Conservation (phyloP, 768 basidiomycete genomes). For the Leccinum incarnatum region DNA sequence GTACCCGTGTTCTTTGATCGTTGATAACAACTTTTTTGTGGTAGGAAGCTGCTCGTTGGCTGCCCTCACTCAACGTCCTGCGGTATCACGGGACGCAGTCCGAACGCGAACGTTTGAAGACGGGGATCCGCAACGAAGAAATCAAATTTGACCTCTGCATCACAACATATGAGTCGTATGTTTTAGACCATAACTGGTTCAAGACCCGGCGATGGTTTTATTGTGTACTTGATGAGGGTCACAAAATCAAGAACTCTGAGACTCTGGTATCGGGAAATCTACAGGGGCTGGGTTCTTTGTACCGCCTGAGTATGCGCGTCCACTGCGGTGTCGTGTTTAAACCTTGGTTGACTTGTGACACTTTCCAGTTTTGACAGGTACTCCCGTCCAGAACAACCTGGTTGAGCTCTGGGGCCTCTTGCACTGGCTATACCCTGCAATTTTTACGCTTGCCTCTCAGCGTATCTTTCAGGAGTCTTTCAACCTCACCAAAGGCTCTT, state of each 20-base stretch:
- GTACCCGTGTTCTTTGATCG: background rate
- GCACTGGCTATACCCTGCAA: constrained; percentile 52
- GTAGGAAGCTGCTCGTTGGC: constrained; percentile 54
- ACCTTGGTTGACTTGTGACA: background rate
- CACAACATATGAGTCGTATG: constrained; percentile 68
- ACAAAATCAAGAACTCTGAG: constrained; percentile 69
- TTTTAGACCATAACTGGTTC: constrained; percentile 57
- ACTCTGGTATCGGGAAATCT: constrained; percentile 52
- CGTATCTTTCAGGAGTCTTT: constrained; percentile 51
- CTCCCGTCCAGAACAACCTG: constrained; percentile 69
- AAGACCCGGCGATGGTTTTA: constrained; percentile 57
- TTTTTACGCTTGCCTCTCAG: constrained; percentile 50
- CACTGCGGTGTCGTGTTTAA: background rate
- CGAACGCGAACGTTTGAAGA: constrained; percentile 57
- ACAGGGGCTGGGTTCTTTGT: constrained; percentile 53
- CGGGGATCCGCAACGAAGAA: constrained; percentile 36
- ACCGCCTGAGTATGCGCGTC: constrained; percentile 47
- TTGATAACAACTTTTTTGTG: background rate
- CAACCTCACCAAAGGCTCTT: constrained; percentile 50
- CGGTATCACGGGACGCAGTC: constrained; percentile 59
- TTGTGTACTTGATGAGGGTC: constrained; percentile 64
- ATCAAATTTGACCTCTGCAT: constrained; percentile 48
- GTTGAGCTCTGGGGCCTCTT: constrained; percentile 56
- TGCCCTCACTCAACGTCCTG: constrained; percentile 48
- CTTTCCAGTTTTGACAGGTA: constrained; percentile 61